phyloP scores from a whole-genome alignment of 805 yeast genomes.

The Zygosaccharomyces siamensis region DNA sequence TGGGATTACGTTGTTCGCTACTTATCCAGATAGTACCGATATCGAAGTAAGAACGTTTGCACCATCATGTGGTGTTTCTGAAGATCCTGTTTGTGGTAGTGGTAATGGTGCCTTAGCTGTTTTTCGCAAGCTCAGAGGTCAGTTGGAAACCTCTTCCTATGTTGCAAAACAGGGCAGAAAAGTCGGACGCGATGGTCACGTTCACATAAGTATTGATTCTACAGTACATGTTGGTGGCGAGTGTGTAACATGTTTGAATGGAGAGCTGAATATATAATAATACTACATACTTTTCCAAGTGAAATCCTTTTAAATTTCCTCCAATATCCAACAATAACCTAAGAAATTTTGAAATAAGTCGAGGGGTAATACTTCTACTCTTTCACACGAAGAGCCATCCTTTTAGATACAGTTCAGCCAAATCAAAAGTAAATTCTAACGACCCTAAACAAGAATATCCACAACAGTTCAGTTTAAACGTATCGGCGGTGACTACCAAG shows the following conservation, averaged over 20 bases:
- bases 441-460: too few species aligned
- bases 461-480: too few species aligned
- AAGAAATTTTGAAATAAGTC: too few species aligned
- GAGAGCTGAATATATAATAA: not conserved
- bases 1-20: constrained; percentile 38
- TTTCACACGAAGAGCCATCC: too few species aligned
- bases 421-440: too few species aligned
- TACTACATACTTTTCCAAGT: not conserved
- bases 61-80: constrained; percentile 32
- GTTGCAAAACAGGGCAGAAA: constrained; percentile 37
- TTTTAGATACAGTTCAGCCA: too few species aligned
- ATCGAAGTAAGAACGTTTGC: constrained; percentile 40
- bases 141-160: not conserved
- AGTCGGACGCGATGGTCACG: constrained; percentile 38
- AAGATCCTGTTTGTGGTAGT: constrained; percentile 50
- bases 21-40: constrained; percentile 21
- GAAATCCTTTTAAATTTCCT: not conserved
- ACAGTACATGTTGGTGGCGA: not conserved
- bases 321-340: too few species aligned
- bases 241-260: not conserved
- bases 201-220: constrained; percentile 10
- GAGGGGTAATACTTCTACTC: too few species aligned
- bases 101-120: constrained; percentile 24
- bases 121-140: not conserved
- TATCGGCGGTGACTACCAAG: too few species aligned